phyloP scores from a whole-genome alignment of 441 rosid species.

The Aleurites moluccanus region DNA sequence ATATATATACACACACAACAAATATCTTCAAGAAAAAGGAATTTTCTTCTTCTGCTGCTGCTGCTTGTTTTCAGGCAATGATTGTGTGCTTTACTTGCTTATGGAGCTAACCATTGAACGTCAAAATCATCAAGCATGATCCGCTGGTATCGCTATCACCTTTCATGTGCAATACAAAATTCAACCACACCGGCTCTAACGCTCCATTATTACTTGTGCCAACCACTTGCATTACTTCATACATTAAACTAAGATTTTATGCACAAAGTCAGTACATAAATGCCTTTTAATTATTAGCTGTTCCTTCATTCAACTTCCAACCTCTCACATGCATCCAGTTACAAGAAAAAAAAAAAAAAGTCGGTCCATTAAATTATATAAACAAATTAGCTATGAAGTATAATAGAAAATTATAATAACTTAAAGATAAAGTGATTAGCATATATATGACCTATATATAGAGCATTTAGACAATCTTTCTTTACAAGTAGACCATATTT shows the following conservation, averaged over 20 bases:
- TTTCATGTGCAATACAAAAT: background rate
- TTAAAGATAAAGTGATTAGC: background rate
- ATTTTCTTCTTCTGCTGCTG: background rate
- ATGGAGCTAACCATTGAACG: background rate
- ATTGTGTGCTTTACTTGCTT: background rate
- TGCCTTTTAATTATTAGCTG: background rate
- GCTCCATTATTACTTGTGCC: background rate
- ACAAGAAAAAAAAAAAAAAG: background rate
- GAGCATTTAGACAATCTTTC: background rate
- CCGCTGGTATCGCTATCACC: slow-evolving; percentile 10
- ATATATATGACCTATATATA: background rate
- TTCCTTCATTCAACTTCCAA: slow-evolving; percentile 3
- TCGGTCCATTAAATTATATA: slow-evolving; percentile 10
- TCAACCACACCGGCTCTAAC: background rate
- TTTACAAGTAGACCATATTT: background rate
- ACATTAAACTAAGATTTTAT: background rate
- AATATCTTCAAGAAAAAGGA: no score
- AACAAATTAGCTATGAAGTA: background rate
- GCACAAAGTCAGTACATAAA: background rate
- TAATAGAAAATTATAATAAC: background rate
- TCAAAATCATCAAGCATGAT: slow-evolving; percentile 9
- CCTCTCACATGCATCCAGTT: slow-evolving; percentile 12
- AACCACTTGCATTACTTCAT: background rate
- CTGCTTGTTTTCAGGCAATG: background rate
- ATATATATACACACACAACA: no score